Conservation (phyloP, 2,329 filamentous ascomycete genomes). For the Fusarium secorum region DNA sequence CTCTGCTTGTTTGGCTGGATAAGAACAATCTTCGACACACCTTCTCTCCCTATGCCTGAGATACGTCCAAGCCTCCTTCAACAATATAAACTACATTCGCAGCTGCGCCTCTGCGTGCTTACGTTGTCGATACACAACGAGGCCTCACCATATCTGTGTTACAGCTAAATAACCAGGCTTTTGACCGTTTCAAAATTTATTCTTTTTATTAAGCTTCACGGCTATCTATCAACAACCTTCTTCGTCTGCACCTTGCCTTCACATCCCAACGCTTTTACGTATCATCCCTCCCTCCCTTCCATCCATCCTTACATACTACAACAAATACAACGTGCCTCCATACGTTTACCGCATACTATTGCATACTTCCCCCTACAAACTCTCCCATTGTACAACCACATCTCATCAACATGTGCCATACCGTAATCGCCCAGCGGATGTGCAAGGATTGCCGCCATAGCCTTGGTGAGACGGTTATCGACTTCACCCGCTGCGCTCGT, state of each 20-base stretch:
- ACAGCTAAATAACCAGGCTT: slow-evolving; percentile 32
- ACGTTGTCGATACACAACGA: slow-evolving; percentile 34
- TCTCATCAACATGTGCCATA: slow-evolving; percentile 42
- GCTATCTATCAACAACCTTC: background rate
- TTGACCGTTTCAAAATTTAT: slow-evolving; percentile 5
- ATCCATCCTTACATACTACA: background rate
- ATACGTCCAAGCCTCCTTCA: slow-evolving; percentile 32
- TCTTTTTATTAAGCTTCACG: slow-evolving; percentile 21
- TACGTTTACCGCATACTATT: background rate
- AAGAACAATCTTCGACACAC: slow-evolving; percentile 9
- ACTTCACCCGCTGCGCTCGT: slow-evolving; percentile 43
- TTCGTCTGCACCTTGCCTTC: background rate
- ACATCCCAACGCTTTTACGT: background rate
- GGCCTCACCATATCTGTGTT: slow-evolving; percentile 29
- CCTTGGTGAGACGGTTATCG: slow-evolving; percentile 44
- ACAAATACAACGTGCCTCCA: background rate
- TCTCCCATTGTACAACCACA: slow-evolving; percentile 13
- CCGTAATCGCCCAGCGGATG: slow-evolving; percentile 43
- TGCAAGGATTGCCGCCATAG: slow-evolving; percentile 40
- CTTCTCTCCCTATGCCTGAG: slow-evolving; percentile 22
- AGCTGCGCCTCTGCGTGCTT: slow-evolving; percentile 33
- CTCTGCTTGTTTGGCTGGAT: slow-evolving; percentile 29
- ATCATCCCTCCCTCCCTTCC: background rate
- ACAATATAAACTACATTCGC: slow-evolving; percentile 15
- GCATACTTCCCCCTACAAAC: background rate